A percentile compares a stretch with the other conserved stretches of the same genome.
Evolutionary conservation across 768 basidiomycete genomes (phyloP).

Genomic region (Kwoniella pini): DNA sequence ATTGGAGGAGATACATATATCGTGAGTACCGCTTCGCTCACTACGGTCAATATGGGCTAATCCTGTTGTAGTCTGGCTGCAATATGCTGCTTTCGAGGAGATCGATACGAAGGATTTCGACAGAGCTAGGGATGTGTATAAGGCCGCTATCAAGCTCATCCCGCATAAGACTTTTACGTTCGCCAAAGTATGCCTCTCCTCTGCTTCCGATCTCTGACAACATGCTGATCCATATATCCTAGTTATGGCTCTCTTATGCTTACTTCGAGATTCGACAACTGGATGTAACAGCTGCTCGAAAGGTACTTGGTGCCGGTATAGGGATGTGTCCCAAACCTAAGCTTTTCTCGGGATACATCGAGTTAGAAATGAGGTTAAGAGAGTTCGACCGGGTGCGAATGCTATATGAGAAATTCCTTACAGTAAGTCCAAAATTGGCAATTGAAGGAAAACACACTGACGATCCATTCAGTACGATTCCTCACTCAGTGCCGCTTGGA

Average conservation of each 20-base stretch:
- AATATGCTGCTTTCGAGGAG: slow-evolving; percentile 97
- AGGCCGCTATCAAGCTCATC: slow-evolving; percentile 80
- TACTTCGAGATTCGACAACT: slow-evolving; percentile 85
- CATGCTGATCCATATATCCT: slow-evolving; percentile 10
- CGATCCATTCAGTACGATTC: slow-evolving; percentile 68
- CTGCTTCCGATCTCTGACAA: no score
- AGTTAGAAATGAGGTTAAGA: slow-evolving; percentile 60
- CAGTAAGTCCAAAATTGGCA: slow-evolving; percentile 59
- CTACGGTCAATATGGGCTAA: not conserved
- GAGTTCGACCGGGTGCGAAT: slow-evolving; percentile 93
- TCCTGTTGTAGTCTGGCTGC: slow-evolving; percentile 66
- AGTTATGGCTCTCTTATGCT: slow-evolving; percentile 86
- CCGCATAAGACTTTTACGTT: slow-evolving; percentile 98
- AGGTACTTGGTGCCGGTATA: slow-evolving; percentile 82
- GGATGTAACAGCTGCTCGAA: slow-evolving; percentile 79
- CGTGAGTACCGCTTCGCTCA: slow-evolving; percentile 12
- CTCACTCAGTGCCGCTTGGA: slow-evolving; percentile 90
- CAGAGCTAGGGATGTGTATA: slow-evolving; percentile 86
- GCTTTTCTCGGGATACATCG: slow-evolving; percentile 72
- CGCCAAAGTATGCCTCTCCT: slow-evolving; percentile 70
- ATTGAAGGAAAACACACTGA: not conserved
- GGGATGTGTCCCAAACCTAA: slow-evolving; percentile 89
- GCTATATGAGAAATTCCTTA: slow-evolving; percentile 91
- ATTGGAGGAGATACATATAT: slow-evolving; percentile 60
- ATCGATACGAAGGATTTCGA: slow-evolving; percentile 88